phyloP scores from a whole-genome alignment of 371 early-diverging fungal species.

The Mycotypha africana region DNA sequence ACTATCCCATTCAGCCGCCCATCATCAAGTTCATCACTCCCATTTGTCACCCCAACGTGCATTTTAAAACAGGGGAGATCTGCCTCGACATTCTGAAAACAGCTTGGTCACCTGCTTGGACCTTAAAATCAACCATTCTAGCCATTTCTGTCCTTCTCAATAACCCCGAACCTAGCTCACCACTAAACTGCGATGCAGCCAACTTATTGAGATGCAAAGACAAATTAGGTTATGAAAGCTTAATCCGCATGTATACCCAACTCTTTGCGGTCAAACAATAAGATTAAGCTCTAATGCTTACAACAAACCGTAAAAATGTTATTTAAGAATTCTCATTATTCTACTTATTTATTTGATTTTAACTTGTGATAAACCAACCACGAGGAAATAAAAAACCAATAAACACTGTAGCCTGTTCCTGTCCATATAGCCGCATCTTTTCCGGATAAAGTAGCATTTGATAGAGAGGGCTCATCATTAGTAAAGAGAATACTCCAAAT shows the following conservation, averaged over 20 bases:
- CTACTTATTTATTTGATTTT: no score
- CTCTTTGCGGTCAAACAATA: constrained; percentile 52
- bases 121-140: constrained; percentile 62
- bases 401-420: constrained; percentile 12
- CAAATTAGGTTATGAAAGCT: constrained; percentile 76
- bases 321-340: no score
- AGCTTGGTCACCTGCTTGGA: constrained; percentile 86
- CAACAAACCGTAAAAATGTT: no score
- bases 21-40: constrained; percentile 65
- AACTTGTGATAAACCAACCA: no score
- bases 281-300: no score
- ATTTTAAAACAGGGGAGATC: constrained; percentile 82
- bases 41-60: constrained; percentile 79
- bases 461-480: no score
- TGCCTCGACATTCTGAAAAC: constrained; percentile 80
- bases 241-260: constrained; percentile 83
- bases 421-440: constrained; percentile 4
- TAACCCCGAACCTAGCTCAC: constrained; percentile 80
- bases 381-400: constrained; percentile 12
- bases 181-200: constrained; percentile 94
- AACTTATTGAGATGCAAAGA: constrained; percentile 88
- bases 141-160: constrained; percentile 69
- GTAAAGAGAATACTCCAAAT: no score
- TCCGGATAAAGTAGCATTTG: no score
- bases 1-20: constrained; percentile 77